A percentile compares a stretch with the other conserved stretches of the same genome.
Conservation (phyloP, 257 asterid genomes). For the Solanum chmielewskii region DNA sequence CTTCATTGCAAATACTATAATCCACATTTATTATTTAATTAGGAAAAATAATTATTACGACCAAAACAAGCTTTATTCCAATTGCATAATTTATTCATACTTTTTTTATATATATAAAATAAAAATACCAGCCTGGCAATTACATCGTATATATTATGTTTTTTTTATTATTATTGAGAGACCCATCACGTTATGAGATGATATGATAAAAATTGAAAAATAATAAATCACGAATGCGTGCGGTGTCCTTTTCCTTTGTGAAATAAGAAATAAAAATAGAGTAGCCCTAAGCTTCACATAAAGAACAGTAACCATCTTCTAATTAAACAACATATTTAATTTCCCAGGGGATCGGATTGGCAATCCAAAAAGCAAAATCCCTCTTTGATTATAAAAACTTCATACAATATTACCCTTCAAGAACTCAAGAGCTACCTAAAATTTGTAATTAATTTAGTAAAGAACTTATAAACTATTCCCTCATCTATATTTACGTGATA, state of each 20-base stretch:
- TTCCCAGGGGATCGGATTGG: conserved; percentile 25
- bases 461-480: background rate
- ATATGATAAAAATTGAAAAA: background rate
- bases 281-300: background rate
- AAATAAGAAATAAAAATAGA: background rate
- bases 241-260: background rate
- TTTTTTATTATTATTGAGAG: background rate
- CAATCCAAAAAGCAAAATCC: background rate
- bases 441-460: background rate
- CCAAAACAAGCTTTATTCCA: background rate
- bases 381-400: background rate
- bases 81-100: background rate
- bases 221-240: background rate
- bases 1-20: background rate
- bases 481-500: background rate
- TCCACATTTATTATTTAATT: background rate
- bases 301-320: background rate
- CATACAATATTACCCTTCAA: conserved; percentile 20
- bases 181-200: background rate
- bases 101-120: background rate
- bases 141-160: background rate
- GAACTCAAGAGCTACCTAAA: conserved; percentile 25
- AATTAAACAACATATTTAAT: background rate
- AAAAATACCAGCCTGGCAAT: background rate
- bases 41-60: background rate